Percentiles rank a stretch among this genome's conserved stretches.
Evolutionary conservation across 1,284 basidiomycete genomes (phyloP).

Genomic region (Trametes versicolor): DNA sequence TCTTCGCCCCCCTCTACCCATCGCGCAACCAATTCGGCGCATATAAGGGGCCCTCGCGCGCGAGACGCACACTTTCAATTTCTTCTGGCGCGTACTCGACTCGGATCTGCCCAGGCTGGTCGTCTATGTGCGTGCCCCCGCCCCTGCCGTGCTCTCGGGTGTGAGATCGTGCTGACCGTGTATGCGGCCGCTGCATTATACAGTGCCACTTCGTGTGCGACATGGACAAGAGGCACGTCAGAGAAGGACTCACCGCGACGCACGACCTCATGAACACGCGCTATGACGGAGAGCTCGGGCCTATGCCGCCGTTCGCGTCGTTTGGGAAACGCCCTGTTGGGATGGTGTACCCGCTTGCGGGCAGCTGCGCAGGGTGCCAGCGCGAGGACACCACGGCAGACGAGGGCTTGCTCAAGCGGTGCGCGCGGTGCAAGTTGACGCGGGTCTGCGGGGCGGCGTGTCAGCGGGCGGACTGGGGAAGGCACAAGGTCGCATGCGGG

Average conservation of each 20-base stretch:
- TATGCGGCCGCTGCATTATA: no score
- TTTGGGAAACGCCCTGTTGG: conserved; percentile 6
- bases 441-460: conserved; percentile 22
- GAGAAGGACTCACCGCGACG: not conserved
- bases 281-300: not conserved
- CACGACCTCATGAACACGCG: conserved; percentile 2
- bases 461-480: conserved; percentile 28
- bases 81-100: not conserved
- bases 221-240: conserved; percentile 2
- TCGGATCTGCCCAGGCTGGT: not conserved
- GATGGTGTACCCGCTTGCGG: conserved; percentile 18
- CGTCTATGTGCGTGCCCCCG: not conserved
- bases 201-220: conserved; percentile 7
- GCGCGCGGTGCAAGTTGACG: conserved; percentile 28
- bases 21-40: not conserved
- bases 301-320: not conserved
- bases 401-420: conserved; percentile 12
- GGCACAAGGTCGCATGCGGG: conserved; percentile 25
- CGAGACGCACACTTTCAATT: not conserved
- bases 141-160: not conserved
- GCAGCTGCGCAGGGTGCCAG: conserved; percentile 29
- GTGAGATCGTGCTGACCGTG: not conserved
- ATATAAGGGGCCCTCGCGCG: no score
- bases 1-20: not conserved
- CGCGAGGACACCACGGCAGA: conserved; percentile 18